Percentiles rank a stretch among this genome's conserved stretches.
These are phyloP conservation scores for Citrus hindsii DNA, from an alignment of 345 rosid species.

Conservation along the genomic window DNA sequence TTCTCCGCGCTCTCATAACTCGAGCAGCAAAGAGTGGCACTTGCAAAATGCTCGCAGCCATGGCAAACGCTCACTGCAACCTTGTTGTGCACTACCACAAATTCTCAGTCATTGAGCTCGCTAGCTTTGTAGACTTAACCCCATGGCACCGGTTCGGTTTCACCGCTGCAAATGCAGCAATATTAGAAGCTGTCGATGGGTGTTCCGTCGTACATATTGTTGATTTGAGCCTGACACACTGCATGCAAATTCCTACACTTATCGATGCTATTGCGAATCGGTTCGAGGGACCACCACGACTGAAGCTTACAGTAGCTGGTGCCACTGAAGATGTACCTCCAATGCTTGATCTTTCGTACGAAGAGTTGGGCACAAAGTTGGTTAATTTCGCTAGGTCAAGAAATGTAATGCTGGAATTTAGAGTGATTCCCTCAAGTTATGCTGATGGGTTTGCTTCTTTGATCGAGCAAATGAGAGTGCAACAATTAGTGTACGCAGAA, in stretches of 20 bases:
- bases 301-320: conserved; percentile 69
- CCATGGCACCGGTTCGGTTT: conserved; percentile 97
- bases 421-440: conserved; percentile 49
- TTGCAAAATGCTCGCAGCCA: conserved; percentile 55
- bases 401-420: conserved; percentile 59
- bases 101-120: conserved; percentile 78
- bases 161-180: conserved; percentile 79
- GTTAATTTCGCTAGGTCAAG: conserved; percentile 71
- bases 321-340: conserved; percentile 42
- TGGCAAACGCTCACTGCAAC: conserved; percentile 36
- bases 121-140: conserved; percentile 82
- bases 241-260: conserved; percentile 97
- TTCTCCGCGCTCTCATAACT: conserved; percentile 72
- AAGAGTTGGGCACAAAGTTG: conserved; percentile 67
- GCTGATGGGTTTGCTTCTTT: conserved; percentile 66
- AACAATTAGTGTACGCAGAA: conserved; percentile 43
- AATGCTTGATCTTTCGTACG: conserved; percentile 55
- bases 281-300: conserved; percentile 50
- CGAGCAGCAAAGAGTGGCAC: conserved; percentile 71
- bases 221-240: conserved; percentile 77
- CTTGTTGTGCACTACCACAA: conserved; percentile 46
- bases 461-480: conserved; percentile 55
- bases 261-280: conserved; percentile 67
- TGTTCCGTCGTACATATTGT: conserved; percentile 70
- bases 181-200: conserved; percentile 76